These are phyloP conservation scores for Boletus rubescentipes DNA, from an alignment of 768 basidiomycete species.

Conservation along the genomic window DNA sequence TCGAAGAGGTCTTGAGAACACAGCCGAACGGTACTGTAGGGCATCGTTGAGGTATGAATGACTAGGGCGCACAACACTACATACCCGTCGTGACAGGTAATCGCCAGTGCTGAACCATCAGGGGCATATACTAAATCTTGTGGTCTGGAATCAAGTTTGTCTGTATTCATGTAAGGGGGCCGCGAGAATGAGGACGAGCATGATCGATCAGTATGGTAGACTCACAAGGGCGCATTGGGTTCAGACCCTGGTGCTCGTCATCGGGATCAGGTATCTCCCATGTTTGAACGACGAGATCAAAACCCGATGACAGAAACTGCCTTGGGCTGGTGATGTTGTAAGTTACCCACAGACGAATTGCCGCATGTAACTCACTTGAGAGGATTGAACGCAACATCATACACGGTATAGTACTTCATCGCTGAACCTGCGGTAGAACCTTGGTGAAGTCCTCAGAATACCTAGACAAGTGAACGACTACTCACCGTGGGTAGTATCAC, in stretches of 20 bases:
- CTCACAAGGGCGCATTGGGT: conserved; percentile 19
- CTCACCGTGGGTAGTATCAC: conserved; percentile 21
- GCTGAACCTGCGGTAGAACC: conserved; percentile 10
- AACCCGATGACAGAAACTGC: conserved; percentile 47
- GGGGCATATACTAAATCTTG: conserved; percentile 49
- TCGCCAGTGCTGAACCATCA: conserved; percentile 38
- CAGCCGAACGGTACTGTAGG: conserved; percentile 22
- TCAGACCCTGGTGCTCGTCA: conserved; percentile 9
- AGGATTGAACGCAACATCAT: conserved; percentile 57
- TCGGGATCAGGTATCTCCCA: conserved; percentile 40
- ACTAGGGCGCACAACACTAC: conserved; percentile 1
- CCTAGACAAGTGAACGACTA: no score
- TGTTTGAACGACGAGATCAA: conserved; percentile 41
- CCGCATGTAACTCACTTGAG: conserved; percentile 35
- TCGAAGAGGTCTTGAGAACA: conserved; percentile 26
- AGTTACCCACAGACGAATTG: neutral
- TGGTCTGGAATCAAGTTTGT: conserved; percentile 32
- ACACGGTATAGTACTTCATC: conserved; percentile 52
- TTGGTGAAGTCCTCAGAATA: neutral
- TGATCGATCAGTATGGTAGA: neutral
- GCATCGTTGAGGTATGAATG: neutral
- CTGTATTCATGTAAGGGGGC: conserved; percentile 10
- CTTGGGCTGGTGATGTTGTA: conserved; percentile 31
- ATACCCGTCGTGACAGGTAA: conserved; percentile 31
- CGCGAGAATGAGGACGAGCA: neutral